These are phyloP conservation scores for Diplotaxis tenuifolia DNA, from an alignment of 345 rosid species.

Conservation along the genomic window DNA sequence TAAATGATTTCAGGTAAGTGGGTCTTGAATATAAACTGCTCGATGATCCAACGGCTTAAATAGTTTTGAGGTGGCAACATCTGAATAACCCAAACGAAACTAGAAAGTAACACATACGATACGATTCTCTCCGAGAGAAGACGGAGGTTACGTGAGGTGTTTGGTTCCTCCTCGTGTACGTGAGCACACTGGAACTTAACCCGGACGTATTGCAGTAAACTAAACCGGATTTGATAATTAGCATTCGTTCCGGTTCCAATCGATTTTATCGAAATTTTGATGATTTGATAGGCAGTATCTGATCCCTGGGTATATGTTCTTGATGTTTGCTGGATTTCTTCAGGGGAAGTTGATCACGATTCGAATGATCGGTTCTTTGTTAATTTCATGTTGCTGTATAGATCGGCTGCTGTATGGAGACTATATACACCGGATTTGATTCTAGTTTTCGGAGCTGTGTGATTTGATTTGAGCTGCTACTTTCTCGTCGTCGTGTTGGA, in stretches of 20 bases:
- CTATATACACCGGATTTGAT: conserved; percentile 28
- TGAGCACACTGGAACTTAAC: conserved; percentile 48
- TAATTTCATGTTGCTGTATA: conserved; percentile 18
- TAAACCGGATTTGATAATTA: conserved; percentile 65
- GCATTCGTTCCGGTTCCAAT: conserved; percentile 55
- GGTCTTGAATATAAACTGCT: not conserved
- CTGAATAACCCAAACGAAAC: not conserved
- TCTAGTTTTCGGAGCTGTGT: conserved; percentile 29
- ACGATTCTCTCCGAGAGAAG: not conserved
- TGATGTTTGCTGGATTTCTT: not conserved
- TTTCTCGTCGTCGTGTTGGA: conserved; percentile 16
- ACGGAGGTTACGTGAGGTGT: conserved; percentile 2
- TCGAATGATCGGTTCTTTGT: conserved; percentile 7
- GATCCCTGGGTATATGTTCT: conserved; percentile 30
- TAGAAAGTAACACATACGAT: not conserved
- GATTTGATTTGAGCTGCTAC: conserved; percentile 27
- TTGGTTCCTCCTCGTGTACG: conserved; percentile 2
- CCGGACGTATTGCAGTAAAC: conserved; percentile 61
- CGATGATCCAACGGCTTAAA: conserved; percentile 1
- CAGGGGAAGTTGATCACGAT: not conserved
- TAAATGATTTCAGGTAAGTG: not conserved
- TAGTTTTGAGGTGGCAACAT: not conserved
- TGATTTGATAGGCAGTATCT: conserved; percentile 30
- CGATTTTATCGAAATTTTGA: not conserved
- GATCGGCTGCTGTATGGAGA: conserved; percentile 50